Evolutionary conservation across 148 eudicot species (phyloP), one percentile per base, ranked within the genome.

Genomic region (Rhododendron ferrugineum): DNA sequence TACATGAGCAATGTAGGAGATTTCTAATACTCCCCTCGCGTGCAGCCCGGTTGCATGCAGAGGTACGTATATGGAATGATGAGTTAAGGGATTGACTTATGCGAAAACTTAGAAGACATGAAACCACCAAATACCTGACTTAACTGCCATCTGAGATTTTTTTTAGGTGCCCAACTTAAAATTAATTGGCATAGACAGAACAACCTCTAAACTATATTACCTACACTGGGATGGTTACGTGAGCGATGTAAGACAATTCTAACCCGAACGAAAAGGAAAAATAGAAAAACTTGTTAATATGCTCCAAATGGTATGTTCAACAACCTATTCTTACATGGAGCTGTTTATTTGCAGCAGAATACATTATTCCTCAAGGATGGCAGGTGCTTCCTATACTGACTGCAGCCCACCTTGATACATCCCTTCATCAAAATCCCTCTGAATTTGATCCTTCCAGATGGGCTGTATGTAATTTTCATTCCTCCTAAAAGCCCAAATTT

Each of bases 401-500:
- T 4, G 91, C 87, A 4, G 52, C 83, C 28, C 91, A 92, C 87
- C 87, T 92, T 66, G 93, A 92, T 75, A 91, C 90, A 7, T 52
- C 75, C 22, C 89, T 92, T 73, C 93, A 92, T 80, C 34, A 89
- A 42, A 62, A 86, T 42, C 90, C 93, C 40, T 64, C 84, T 0
- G 82, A 87, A 15, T 92, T 92, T 18, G 84, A 92, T 85, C 93
- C 93, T 72, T 88, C 85, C 87, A 89, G 93, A 87, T 92, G 91
- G 92, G 11, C 30, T 26, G 93, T 92, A 89, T 1, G 86, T 86
- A 50, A 36, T 22, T 6, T 70, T 11, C 18, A 13, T 30, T 70
- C 40, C 75, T 32, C 14, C 40, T 32, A 1, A 5, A 32, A 30
- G 36, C 32, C 37, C 75, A 70, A 30, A 30, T 1, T 13, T 30